A percentile compares a stretch with the other conserved stretches of the same genome.
Evolutionary conservation across 176 grass and related monocot species (phyloP).

Genomic region (Phoenix roebelenii): DNA sequence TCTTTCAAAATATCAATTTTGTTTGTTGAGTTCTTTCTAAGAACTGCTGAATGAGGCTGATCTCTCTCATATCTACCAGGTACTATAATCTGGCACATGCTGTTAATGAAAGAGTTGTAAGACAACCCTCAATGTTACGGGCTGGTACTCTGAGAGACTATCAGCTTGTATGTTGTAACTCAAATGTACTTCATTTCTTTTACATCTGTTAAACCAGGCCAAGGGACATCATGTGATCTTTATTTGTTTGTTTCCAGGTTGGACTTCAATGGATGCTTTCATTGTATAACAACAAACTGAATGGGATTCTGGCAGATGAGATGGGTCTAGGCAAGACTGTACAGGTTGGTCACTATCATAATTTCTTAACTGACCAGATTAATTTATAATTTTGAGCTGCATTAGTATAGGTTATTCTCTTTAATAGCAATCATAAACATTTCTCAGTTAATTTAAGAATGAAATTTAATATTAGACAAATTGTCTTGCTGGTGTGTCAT

Average conservation of each 20-base stretch:
- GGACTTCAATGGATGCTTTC: conserved; percentile 99
- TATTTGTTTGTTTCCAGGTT: conserved; percentile 46
- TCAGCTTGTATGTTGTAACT: conserved; percentile 55
- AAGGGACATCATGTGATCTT: neutral
- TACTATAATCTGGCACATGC: conserved; percentile 98
- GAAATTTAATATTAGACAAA: no score
- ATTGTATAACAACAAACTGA: conserved; percentile 98
- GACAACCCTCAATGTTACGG: conserved; percentile 83
- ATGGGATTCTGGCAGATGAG: conserved; percentile 99
- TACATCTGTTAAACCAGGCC: no score
- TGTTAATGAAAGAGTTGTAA: conserved; percentile 78
- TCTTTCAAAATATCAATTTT: no score
- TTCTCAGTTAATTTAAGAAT: no score
- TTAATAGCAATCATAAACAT: no score
- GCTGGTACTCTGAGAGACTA: conserved; percentile 94
- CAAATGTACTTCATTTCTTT: conserved; percentile 7
- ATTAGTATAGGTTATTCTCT: no score
- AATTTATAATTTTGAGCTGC: no score
- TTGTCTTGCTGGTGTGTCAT: no score
- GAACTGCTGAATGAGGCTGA: no score
- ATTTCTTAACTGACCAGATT: no score
- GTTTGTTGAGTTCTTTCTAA: no score
- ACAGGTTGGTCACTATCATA: conserved; percentile 42
- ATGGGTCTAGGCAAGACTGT: conserved; percentile 99
- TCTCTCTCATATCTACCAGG: conserved; percentile 30